Conservation (phyloP, 768 basidiomycete genomes). For the Leccinum imitatum region DNA sequence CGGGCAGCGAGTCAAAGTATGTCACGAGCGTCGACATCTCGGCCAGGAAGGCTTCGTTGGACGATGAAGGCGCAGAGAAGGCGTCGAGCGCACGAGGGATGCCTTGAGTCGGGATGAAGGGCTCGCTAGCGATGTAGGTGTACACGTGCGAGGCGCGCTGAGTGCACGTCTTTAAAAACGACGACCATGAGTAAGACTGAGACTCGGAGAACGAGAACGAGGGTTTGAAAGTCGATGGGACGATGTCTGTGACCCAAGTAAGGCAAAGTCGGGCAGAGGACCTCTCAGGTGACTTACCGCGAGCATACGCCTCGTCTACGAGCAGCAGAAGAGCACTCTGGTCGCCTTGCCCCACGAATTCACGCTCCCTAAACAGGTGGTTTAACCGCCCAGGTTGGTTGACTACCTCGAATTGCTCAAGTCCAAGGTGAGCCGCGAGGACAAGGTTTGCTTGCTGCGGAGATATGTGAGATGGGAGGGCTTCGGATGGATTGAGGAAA, state of each 20-base stretch:
- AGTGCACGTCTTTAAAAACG: constrained; percentile 56
- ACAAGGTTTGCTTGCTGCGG: constrained; percentile 56
- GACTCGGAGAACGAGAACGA: constrained; percentile 44
- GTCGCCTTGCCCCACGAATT: constrained; percentile 58
- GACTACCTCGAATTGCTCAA: constrained; percentile 61
- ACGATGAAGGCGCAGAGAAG: constrained; percentile 42
- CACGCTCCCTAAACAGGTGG: constrained; percentile 34
- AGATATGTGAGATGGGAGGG: constrained; percentile 41
- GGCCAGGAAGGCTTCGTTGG: constrained; percentile 39
- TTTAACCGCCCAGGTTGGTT: constrained; percentile 30
- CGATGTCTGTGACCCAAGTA: constrained; percentile 42
- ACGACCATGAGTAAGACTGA: constrained; percentile 39
- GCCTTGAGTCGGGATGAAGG: constrained; percentile 31
- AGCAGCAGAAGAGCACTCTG: constrained; percentile 54
- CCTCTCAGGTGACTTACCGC: constrained; percentile 42
- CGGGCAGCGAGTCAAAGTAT: constrained; percentile 39
- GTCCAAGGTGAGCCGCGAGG: constrained; percentile 68
- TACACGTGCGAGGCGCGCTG: constrained; percentile 60
- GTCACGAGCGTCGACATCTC: constrained; percentile 49
- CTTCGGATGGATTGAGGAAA: constrained; percentile 53
- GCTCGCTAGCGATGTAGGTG: constrained; percentile 48
- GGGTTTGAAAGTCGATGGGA: constrained; percentile 51
- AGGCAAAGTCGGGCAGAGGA: neutral
- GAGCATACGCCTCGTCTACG: constrained; percentile 52
- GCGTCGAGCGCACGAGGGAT: constrained; percentile 39